Conservation (phyloP, 495 filamentous ascomycete genomes). For the Polyplosphaeria fusca region DNA sequence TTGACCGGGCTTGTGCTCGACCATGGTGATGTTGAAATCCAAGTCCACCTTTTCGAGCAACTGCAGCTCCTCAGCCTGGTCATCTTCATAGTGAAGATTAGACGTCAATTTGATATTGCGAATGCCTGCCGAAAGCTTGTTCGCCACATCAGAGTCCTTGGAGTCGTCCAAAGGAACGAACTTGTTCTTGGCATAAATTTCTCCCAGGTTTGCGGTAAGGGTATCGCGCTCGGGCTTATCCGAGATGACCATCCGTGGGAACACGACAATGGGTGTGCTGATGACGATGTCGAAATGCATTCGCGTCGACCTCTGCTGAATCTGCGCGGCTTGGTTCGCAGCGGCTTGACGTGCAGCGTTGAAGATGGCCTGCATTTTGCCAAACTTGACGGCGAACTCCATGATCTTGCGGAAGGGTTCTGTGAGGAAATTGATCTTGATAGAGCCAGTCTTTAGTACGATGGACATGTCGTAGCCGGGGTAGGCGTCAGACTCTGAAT, state of each 20-base stretch:
- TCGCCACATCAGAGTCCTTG: constrained; percentile 67
- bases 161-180: constrained; percentile 79
- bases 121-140: constrained; percentile 87
- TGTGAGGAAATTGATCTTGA: constrained; percentile 93
- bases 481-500: constrained; percentile 67
- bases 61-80: constrained; percentile 77
- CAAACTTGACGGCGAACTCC: constrained; percentile 95
- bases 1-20: constrained; percentile 73
- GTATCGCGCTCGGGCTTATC: constrained; percentile 68
- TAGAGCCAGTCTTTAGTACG: constrained; percentile 81
- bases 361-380: constrained; percentile 98
- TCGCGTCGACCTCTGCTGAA: constrained; percentile 82
- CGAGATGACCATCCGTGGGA: constrained; percentile 67
- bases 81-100: constrained; percentile 74
- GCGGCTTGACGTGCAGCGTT: constrained; percentile 94
- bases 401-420: constrained; percentile 98
- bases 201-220: constrained; percentile 88
- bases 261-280: constrained; percentile 93
- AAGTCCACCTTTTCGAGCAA: constrained; percentile 96
- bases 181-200: constrained; percentile 93
- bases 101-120: constrained; percentile 88
- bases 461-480: constrained; percentile 95
- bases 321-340: constrained; percentile 86
- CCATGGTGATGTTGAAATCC: constrained; percentile 83
- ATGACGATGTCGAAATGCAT: constrained; percentile 92